A percentile compares a stretch with the other conserved stretches of the same genome.
phyloP scores from a whole-genome alignment of 1,284 basidiomycete species.

The Spongiforma sp. region DNA sequence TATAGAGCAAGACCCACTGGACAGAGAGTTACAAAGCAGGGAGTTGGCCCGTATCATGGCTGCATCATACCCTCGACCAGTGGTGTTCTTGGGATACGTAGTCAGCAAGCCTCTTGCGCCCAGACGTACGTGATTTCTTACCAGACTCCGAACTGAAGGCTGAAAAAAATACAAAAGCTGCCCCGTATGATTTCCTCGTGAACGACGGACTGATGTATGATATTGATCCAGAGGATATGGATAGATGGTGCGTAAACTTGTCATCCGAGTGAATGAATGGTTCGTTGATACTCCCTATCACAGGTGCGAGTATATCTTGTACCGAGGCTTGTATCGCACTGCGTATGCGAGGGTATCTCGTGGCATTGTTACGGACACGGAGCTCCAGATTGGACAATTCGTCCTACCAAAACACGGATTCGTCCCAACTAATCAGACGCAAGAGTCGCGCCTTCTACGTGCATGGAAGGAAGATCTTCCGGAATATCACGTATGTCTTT shows the following conservation, averaged over 20 bases:
- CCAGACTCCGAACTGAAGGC: constrained; percentile 16
- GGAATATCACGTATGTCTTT: constrained; percentile 57
- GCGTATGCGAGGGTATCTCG: constrained; percentile 76
- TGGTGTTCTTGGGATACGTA: constrained; percentile 88
- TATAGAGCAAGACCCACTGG: constrained; percentile 82
- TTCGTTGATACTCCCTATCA: not conserved
- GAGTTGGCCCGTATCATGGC: constrained; percentile 85
- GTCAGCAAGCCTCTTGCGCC: constrained; percentile 80
- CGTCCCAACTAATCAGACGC: constrained; percentile 60
- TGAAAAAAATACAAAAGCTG: constrained; percentile 55
- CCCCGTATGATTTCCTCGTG: constrained; percentile 86
- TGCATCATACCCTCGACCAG: constrained; percentile 74
- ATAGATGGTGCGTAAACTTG: constrained; percentile 63
- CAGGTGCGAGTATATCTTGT: constrained; percentile 91
- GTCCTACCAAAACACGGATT: constrained; percentile 66
- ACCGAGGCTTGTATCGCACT: constrained; percentile 81
- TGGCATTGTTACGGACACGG: constrained; percentile 76
- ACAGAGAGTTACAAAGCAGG: constrained; percentile 87
- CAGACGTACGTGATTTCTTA: constrained; percentile 56
- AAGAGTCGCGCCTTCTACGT: constrained; percentile 69
- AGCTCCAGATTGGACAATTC: constrained; percentile 84
- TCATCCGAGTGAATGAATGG: not conserved
- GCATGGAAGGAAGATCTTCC: constrained; percentile 70
- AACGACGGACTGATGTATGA: constrained; percentile 77
- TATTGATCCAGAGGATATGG: constrained; percentile 72